These are phyloP conservation scores for Kalmusia sp. DNA, from an alignment of 2,329 filamentous ascomycete species.

Conservation along the genomic window DNA sequence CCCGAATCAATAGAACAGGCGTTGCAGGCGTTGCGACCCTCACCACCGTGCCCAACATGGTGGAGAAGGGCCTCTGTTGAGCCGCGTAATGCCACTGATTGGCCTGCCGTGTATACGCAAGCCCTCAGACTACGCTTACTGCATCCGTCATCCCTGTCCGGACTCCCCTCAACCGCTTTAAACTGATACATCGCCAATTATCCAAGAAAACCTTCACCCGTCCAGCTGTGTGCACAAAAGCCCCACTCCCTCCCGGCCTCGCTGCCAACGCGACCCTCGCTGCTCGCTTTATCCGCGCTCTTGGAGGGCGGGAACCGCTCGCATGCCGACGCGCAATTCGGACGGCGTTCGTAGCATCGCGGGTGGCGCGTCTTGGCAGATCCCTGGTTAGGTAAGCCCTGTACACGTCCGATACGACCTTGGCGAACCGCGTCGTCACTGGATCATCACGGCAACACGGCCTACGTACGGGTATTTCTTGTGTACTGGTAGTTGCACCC, in stretches of 20 bases:
- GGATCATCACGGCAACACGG: not conserved
- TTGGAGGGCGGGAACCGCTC: not conserved
- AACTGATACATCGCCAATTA: constrained; percentile 15
- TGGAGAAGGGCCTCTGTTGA: too few species aligned
- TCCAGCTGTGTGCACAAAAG: not conserved
- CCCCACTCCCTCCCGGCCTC: too few species aligned
- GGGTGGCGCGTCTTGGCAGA: constrained; percentile 4
- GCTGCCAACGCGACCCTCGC: not conserved
- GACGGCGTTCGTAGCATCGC: not conserved
- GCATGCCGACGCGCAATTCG: too few species aligned
- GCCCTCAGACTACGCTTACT: constrained; percentile 1
- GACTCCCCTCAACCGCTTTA: constrained; percentile 12
- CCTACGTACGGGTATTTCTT: not conserved
- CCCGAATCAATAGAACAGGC: not conserved
- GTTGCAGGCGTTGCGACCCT: not conserved
- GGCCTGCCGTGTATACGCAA: not conserved
- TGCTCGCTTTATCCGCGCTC: not conserved
- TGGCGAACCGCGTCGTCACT: constrained; percentile 7
- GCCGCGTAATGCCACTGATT: not conserved
- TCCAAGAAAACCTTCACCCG: not conserved
- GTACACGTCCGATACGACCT: constrained; percentile 5
- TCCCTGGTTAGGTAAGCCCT: not conserved
- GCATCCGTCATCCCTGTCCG: constrained; percentile 2
- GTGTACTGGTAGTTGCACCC: not conserved
- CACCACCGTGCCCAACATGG: not conserved